A percentile compares a stretch with the other conserved stretches of the same genome.
Evolutionary conservation across 164 flowering plant genomes (phyloP).

Genomic region (Aristolochia fimbriata): DNA sequence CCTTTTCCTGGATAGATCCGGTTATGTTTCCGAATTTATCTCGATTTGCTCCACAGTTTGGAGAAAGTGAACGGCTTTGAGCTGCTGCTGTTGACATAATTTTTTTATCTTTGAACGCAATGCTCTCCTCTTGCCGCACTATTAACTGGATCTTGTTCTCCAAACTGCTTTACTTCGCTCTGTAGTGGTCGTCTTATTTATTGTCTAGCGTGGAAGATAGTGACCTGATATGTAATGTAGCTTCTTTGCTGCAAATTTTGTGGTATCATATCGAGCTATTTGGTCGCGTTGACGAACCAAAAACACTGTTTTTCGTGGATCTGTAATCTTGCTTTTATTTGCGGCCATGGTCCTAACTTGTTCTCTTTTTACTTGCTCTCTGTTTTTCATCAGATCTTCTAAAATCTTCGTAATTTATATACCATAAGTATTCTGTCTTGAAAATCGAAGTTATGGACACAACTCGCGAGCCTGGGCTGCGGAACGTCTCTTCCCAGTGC

Average conservation of each 20-base stretch:
- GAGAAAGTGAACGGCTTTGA: background rate
- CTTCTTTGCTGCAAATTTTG: too few relatives aligned
- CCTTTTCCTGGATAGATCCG: background rate
- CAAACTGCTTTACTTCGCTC: too few relatives aligned
- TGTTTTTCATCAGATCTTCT: background rate
- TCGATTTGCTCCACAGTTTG: background rate
- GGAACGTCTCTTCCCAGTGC: conserved; percentile 16
- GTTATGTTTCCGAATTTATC: background rate
- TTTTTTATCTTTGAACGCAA: too few relatives aligned
- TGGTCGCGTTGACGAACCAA: background rate
- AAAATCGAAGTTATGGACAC: conserved; percentile 8
- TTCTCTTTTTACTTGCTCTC: background rate
- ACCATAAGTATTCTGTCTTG: background rate
- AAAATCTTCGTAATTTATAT: too few relatives aligned
- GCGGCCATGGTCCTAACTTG: background rate
- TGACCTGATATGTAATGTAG: too few relatives aligned
- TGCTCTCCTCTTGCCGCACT: too few relatives aligned
- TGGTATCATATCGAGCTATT: too few relatives aligned
- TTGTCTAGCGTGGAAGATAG: too few relatives aligned
- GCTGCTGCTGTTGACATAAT: too few relatives aligned
- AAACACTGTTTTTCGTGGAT: background rate
- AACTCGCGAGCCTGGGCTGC: conserved; percentile 4
- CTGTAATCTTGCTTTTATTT: background rate
- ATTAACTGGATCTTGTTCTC: too few relatives aligned
- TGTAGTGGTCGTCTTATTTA: too few relatives aligned